Evolutionary conservation across 2,329 filamentous ascomycete genomes (phyloP), one percentile per base, ranked within the genome.

Genomic region (Hypomyces rosellus): DNA sequence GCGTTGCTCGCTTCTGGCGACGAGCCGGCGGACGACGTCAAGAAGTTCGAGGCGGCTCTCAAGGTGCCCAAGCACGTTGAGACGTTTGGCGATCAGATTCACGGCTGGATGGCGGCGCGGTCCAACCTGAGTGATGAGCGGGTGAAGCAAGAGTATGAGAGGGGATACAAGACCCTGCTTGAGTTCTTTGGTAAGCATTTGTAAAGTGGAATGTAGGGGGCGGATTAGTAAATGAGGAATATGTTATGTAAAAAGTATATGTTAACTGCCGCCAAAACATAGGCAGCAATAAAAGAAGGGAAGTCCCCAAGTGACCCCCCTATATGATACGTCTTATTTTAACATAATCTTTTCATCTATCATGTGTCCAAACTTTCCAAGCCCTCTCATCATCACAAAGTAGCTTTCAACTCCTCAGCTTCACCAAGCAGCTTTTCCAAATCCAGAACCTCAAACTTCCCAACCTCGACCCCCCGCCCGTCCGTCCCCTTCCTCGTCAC

Each of bases 81-180:
- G 71, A 81, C 65, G n/a, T 88, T 86, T 60, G 59, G 61, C 20
- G 81, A 81, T 60, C 84, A 86, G 74, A 76, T 83, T 61, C 85
- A 88, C 66, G 85, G 85, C 41, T 88, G 84, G 83, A 88, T 88
- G 85, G 82, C 80, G 1, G 84, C 85, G 1, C 76, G 84, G 22
- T 74, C 77, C 0, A 70, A 86, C 60, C 68, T 88, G 30, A 70
- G 74, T 34, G 70, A 84, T 43, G 68, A 73, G 45, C 74, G 73
- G 39, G 77, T 81, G 61, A 79, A 77, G 65, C 75, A 77, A 56
- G 84, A 84, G 69, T 84, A 83, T 55, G 71, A 73, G 43, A 75
- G 83, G 43, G 81, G 80, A 3, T 86, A 81, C 67, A 74, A 78
- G 70, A 77, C 74, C 14, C 69, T 84, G 16, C 60, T 84, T 38